Conservation (phyloP, 768 basidiomycete species). For the Lentinula raphanica region DNA sequence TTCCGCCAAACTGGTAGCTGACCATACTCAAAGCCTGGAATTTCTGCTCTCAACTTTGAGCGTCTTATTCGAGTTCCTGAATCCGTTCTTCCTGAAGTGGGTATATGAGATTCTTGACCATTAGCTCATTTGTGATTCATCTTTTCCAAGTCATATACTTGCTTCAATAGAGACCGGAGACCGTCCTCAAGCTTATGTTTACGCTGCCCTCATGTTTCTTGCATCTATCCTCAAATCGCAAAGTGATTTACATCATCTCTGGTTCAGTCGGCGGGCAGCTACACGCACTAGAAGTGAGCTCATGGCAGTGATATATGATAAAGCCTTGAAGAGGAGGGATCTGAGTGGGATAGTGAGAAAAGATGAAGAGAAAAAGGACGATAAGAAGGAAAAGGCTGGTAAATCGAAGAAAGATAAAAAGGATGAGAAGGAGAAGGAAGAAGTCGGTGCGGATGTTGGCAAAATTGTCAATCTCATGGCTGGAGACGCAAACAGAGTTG, state of each 20-base stretch:
- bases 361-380: slow-evolving; percentile 28
- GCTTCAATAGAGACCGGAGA: slow-evolving; percentile 32
- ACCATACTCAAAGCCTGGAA: slow-evolving; percentile 43
- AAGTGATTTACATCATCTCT: slow-evolving; percentile 62
- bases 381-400: slow-evolving; percentile 14
- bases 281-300: slow-evolving; percentile 73
- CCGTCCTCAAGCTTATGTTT: slow-evolving; percentile 65
- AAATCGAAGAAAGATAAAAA: slow-evolving; percentile 10
- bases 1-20: neutral
- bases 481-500: slow-evolving; percentile 62
- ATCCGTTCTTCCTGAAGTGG: slow-evolving; percentile 82
- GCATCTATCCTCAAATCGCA: slow-evolving; percentile 51
- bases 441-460: slow-evolving; percentile 78
- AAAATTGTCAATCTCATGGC: slow-evolving; percentile 92
- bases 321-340: slow-evolving; percentile 78
- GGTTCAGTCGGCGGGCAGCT: slow-evolving; percentile 72
- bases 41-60: slow-evolving; percentile 61
- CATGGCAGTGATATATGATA: slow-evolving; percentile 86
- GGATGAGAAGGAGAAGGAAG: slow-evolving; percentile 33
- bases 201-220: slow-evolving; percentile 69
- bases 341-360: slow-evolving; percentile 71
- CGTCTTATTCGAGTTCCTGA: slow-evolving; percentile 71
- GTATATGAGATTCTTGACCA: slow-evolving; percentile 13
- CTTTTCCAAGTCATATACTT: slow-evolving; percentile 43
- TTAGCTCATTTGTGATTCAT: slow-evolving; percentile 7